A percentile compares a stretch with the other conserved stretches of the same genome.
These are phyloP conservation scores for Flaveria ramosissima DNA, from an alignment of 129 eudicot species.

Conservation along the genomic window DNA sequence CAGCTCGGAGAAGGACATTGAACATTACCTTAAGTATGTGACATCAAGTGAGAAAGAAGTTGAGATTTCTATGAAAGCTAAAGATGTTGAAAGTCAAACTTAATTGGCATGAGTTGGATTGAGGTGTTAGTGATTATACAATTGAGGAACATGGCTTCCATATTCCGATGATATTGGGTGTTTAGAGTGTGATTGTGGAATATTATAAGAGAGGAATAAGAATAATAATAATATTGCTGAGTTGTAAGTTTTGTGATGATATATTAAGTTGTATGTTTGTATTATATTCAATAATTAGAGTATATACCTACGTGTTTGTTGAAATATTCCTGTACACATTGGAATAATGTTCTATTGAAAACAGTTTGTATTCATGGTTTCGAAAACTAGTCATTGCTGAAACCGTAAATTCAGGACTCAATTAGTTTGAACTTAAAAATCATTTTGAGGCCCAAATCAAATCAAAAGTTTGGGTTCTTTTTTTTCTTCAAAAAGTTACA, in stretches of 20 bases:
- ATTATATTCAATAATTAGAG: neutral
- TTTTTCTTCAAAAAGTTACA: too few species aligned
- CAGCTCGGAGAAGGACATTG: slow-evolving; percentile 48
- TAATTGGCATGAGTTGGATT: slow-evolving; percentile 20
- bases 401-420: neutral
- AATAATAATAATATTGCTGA: slow-evolving; percentile 4
- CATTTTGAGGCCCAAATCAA: too few species aligned
- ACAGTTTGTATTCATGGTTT: neutral
- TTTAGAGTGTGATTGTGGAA: slow-evolving; percentile 4
- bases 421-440: too few species aligned
- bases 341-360: neutral
- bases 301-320: slow-evolving; percentile 2
- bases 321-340: neutral
- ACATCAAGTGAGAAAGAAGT: slow-evolving; percentile 37
- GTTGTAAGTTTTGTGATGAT: slow-evolving; percentile 27
- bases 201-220: neutral
- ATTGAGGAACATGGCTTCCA: slow-evolving; percentile 30
- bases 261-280: slow-evolving; percentile 3
- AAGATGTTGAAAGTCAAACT: slow-evolving; percentile 38
- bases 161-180: slow-evolving; percentile 40
- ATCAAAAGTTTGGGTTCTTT: too few species aligned
- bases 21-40: slow-evolving; percentile 53
- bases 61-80: slow-evolving; percentile 10
- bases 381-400: neutral
- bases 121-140: slow-evolving; percentile 1